Base-by-base conservation (phyloP, 331 rosid species). In the Rosa hybrid region DNA sequence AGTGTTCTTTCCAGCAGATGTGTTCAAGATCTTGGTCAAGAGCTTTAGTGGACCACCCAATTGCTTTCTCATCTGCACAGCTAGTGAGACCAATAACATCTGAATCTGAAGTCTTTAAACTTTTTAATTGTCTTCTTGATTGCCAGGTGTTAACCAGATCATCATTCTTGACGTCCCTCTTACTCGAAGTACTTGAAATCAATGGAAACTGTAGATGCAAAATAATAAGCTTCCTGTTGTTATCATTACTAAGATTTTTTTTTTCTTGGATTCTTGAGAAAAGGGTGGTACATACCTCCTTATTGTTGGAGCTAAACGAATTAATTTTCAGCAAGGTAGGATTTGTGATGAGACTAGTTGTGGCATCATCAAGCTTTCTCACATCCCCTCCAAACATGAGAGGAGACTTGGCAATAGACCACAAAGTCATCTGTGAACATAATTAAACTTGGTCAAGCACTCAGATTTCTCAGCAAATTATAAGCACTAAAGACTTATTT, bases 311-410 rank as follows among this genome's bases (percentile, higher is more conserved):
- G 84, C 97, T 96, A 77, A 85, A 90, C 68, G 75, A 77, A 85
- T 96, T 91, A 71, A 96, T 93, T 86, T 89, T 94, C 82, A 96
- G 83, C 79, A 91, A 71, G 56, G 86, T 91, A 51, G 99, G 97
- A 82, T 91, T 85, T 12, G 94, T 88, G 83, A 95, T 86, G 76
- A 93, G 69, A 68, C 78, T 78, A 46, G 51, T 86, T 42, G 98
- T 90, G 46, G 56, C 6, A 45, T 82, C 59, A 72, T 95, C 97
- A 13, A 93, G 85, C 73, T 88, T 87, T 82, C 98, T 89, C 86
- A 95, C 84, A 89, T 95, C 98, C 56, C 99, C 99, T 38, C 99
- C 99, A 88, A 77, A 96, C 98, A 93, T 96, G 68, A 96, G 92
- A 78, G 99, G 99, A 85, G 99, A 96, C 84, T 86, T 96, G 49